Conservation (phyloP, 768 basidiomycete genomes). For the Psilocybe azurescens region DNA sequence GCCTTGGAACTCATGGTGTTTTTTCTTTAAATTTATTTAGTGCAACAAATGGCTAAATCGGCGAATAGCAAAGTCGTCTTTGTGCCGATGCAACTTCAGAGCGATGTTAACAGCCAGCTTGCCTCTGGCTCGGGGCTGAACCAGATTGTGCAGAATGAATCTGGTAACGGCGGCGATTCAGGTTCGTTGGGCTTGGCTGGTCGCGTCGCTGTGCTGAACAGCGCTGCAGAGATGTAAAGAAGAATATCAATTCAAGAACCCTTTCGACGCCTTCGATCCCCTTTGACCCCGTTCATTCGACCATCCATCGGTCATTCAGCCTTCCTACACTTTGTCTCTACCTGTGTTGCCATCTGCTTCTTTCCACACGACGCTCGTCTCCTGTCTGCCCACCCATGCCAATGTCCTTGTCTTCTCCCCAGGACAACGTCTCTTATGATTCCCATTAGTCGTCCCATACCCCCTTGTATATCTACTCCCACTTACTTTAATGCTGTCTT, state of each 20-base stretch:
- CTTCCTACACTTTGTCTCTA: background rate
- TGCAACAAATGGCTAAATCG: conserved; percentile 93
- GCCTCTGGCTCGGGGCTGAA: conserved; percentile 34
- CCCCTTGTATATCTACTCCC: background rate
- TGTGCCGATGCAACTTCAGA: conserved; percentile 91
- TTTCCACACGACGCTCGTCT: background rate
- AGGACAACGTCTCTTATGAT: background rate
- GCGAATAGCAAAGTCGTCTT: conserved; percentile 93
- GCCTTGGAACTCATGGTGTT: background rate
- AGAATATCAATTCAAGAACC: background rate
- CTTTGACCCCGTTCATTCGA: too few species aligned
- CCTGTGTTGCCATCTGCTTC: too few species aligned
- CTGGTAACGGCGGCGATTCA: conserved; percentile 30
- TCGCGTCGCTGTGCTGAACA: conserved; percentile 58
- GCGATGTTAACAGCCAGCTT: conserved; percentile 64
- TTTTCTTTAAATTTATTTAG: conserved; percentile 28
- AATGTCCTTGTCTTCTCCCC: too few species aligned
- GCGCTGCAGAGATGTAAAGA: conserved; percentile 49
- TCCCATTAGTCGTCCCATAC: background rate
- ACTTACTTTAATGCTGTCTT: background rate
- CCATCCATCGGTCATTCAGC: too few species aligned
- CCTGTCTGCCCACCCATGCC: background rate
- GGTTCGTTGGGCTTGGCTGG: conserved; percentile 43
- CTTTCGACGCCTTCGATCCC: background rate
- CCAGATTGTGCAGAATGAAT: conserved; percentile 40